Percentiles rank a stretch among this genome's conserved stretches.
Conservation (phyloP, 768 basidiomycete genomes). For the Floccularia luteovirens region DNA sequence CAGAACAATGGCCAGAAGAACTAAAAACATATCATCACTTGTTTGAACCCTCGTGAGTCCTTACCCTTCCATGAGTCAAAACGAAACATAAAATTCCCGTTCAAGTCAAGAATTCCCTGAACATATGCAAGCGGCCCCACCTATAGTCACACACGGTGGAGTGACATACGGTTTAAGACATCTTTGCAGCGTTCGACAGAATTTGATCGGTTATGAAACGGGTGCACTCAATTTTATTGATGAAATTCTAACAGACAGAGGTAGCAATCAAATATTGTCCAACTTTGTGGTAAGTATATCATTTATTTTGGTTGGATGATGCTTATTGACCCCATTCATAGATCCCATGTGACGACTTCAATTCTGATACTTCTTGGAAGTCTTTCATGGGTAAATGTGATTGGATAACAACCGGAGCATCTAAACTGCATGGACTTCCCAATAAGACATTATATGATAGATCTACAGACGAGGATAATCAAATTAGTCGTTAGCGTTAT, state of each 20-base stretch:
- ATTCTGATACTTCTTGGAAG: constrained; percentile 34
- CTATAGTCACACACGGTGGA: background rate
- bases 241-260: constrained; percentile 48
- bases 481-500: too few relatives aligned
- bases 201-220: constrained; percentile 10
- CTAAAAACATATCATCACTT: constrained; percentile 31
- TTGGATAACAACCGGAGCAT: constrained; percentile 21
- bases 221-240: constrained; percentile 15
- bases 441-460: background rate
- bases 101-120: too few relatives aligned
- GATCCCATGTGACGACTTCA: constrained; percentile 35
- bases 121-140: background rate
- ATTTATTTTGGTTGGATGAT: too few relatives aligned
- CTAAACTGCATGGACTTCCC: background rate
- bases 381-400: constrained; percentile 24
- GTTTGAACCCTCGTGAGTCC: constrained; percentile 31
- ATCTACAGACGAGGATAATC: background rate
- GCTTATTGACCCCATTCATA: too few relatives aligned
- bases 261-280: constrained; percentile 41
- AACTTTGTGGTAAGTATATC: constrained; percentile 45
- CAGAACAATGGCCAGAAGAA: constrained; percentile 27
- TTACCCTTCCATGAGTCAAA: background rate
- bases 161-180: constrained; percentile 36
- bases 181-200: constrained; percentile 41
- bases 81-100: too few relatives aligned